These are phyloP conservation scores for Isochrysis galbana DNA, from an alignment of 78 protist genomes.

Conservation along the genomic window DNA sequence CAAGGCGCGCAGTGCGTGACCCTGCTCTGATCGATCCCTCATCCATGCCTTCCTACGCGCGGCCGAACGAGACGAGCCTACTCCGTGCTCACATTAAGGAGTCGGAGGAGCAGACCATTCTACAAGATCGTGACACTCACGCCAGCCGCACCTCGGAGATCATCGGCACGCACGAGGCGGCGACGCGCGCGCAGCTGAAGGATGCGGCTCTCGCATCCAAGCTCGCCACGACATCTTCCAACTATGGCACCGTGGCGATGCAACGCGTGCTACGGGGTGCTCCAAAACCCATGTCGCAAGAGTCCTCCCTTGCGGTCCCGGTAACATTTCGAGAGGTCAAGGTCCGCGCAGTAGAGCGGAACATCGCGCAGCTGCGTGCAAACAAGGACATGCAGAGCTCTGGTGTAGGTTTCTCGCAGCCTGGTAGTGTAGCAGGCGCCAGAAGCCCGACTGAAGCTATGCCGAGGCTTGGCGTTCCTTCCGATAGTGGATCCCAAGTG, in stretches of 20 bases:
- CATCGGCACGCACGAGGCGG: not conserved
- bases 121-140: not conserved
- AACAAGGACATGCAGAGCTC: not conserved
- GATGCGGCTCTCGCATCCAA: not conserved
- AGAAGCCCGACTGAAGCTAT: no score
- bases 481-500: no score
- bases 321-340: conserved; percentile 43
- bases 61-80: not conserved
- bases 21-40: not conserved
- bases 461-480: no score
- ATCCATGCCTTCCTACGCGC: not conserved
- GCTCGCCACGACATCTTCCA: not conserved
- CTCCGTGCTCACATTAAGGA: not conserved
- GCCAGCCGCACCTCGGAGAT: not conserved
- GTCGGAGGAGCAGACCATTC: conserved; percentile 13
- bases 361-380: conserved; percentile 49
- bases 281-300: not conserved
- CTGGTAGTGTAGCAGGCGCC: no score
- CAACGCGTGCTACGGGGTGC: conserved; percentile 6
- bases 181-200: not conserved
- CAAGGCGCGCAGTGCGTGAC: not conserved
- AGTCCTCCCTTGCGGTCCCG: not conserved
- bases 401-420: no score
- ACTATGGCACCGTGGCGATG: not conserved
- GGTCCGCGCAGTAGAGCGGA: conserved; percentile 29